Base-by-base conservation (phyloP, 2,329 filamentous ascomycete species). In the Mycosphaerella sp. region DNA sequence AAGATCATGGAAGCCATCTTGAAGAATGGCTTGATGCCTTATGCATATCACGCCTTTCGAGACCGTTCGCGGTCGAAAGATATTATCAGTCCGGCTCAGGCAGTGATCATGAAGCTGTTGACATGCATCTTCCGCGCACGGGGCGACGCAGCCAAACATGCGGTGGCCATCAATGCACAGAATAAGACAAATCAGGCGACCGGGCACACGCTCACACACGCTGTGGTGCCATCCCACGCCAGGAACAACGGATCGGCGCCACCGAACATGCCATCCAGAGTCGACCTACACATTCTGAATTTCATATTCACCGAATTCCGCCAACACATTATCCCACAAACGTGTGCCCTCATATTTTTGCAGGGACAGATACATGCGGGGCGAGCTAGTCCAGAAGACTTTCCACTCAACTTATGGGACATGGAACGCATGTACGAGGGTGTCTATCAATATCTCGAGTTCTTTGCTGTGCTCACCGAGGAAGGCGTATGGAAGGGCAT, bases 371-470 rank as follows among this genome's bases (percentile, higher is more conserved):
- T 96, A 34, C 85, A 89, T 41, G 83, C 85, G 40, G 84, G 85
- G 32, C 79, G 84, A 53, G 83, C 85, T 12, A 81, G 92, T 56
- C 84, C 89, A 0, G 83, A 88, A 58, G 91, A 96, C 65, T 97
- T 96, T 64, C 92, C 92, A 0, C 84, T 96, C 1, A 95, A 97
- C 64, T 80, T 90, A 45, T 97, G 92, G 92, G 92, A 97, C 65
- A 95, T 97, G 86, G 92, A 97, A 69, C 83, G 92, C 11, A 92
- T 95, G 55, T 95, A 95, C 69, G 92, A 97, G 66, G 92, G 92
- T 0, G 82, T 97, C 1, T 89, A 91, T 48, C 91, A 96, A 70
- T 95, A 95, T 67, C 81, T 97, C 1, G 91, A 96, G 64, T 95
- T 97, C 68, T 86, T 96, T 51, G 89, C 87, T 12, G 91, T 93